These are phyloP conservation scores for Haplosporangium sp. DNA, from an alignment of 371 early-diverging fungal genomes.

Conservation along the genomic window DNA sequence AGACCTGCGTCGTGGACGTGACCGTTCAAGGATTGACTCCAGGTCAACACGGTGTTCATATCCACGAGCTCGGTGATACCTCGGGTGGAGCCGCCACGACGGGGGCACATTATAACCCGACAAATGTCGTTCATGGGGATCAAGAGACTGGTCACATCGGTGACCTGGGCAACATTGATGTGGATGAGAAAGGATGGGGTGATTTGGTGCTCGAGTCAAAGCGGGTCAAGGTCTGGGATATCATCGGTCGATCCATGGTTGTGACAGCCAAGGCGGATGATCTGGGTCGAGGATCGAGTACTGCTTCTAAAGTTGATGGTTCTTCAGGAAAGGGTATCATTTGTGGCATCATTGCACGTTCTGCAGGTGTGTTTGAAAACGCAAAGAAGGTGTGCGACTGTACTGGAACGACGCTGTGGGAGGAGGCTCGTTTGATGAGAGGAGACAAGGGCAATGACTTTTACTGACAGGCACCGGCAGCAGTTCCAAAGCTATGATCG, in stretches of 20 bases:
- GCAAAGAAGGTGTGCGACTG: slow-evolving; percentile 90
- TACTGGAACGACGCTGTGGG: slow-evolving; percentile 88
- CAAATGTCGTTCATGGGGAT: slow-evolving; percentile 65
- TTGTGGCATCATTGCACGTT: slow-evolving; percentile 88
- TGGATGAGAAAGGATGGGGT: slow-evolving; percentile 80
- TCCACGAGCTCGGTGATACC: slow-evolving; percentile 86
- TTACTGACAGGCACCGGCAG: slow-evolving; percentile 24
- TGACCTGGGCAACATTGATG: slow-evolving; percentile 75
- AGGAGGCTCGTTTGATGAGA: slow-evolving; percentile 68
- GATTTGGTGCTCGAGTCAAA: slow-evolving; percentile 77
- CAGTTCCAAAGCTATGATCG: neutral
- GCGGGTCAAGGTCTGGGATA: slow-evolving; percentile 85
- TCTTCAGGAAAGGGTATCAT: slow-evolving; percentile 74
- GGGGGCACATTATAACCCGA: slow-evolving; percentile 73
- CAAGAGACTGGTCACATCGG: slow-evolving; percentile 66
- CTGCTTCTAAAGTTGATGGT: slow-evolving; percentile 59
- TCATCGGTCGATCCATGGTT: slow-evolving; percentile 89
- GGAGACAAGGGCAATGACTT: slow-evolving; percentile 37
- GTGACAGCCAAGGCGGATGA: slow-evolving; percentile 67
- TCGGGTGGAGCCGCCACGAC: slow-evolving; percentile 67
- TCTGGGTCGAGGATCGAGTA: slow-evolving; percentile 54
- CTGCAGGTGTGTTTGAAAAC: slow-evolving; percentile 92
- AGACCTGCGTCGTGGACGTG: slow-evolving; percentile 80
- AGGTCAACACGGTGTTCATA: slow-evolving; percentile 76
- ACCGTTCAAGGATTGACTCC: slow-evolving; percentile 78